Base-by-base conservation (phyloP, 2,329 filamentous ascomycete genomes). In the Colletotrichum limetticola region DNA sequence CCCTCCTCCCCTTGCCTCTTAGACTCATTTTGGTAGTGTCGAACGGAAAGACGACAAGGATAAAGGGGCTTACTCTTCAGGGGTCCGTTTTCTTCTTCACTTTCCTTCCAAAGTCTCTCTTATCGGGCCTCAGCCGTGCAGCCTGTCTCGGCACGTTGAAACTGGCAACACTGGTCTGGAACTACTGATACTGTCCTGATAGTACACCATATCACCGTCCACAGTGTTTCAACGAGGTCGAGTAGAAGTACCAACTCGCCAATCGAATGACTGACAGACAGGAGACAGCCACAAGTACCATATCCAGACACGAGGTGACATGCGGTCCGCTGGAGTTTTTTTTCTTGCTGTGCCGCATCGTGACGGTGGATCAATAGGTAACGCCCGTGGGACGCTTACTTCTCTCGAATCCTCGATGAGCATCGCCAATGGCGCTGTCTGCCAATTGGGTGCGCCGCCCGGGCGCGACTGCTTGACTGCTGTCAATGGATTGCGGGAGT, bases 401-500 rank as follows among this genome's bases (percentile, higher is more conserved):
- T 49, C 8, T 49, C 8, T 19, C 37, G 5, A 42, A 19, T 42
- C 16, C 37, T 42, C 6, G 14, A 11, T 16, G 60, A 24, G n/a
- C n/a, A 14, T 19, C 28, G 46, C 62, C 46, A 56, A 26, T 35
- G 55, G 58, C 26, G 32, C 24, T 16, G n/a, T 22, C 59, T 58
- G 67, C 62, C 60, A 69, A 35, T 52, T 66, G 46, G 30, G 30
- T 11, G 49, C 37, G 56, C 63, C 55, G 68, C 30, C 63, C 32
- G 68, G 46, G 52, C n/a, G 19, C 30, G 26, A 14, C 19, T 8
- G 28, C 30, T 49, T 37, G 26, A 14, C 19, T 14, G 46, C 46
- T 49, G 63, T 67, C 57, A 57, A 59, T 63, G 52, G 58, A 58
- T 32, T 56, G 37, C 58, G 65, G 62, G 53, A 58, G 58, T 68